phyloP scores from a whole-genome alignment of 2,329 filamentous ascomycete genomes.

The Emydomyces testavorans region DNA sequence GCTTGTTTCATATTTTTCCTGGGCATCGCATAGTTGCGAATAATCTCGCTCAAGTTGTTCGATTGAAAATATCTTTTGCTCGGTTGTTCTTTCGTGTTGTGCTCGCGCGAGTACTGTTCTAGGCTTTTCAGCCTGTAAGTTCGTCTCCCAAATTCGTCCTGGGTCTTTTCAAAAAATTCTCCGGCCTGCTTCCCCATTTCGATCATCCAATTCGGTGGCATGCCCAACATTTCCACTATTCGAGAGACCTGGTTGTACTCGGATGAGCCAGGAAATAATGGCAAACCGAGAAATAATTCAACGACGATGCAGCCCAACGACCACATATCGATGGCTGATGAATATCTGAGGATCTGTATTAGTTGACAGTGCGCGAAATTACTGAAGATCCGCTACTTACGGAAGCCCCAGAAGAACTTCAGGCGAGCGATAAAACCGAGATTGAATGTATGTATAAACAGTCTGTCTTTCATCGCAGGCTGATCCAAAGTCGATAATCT shows the following conservation, averaged over 20 bases:
- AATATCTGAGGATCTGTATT: slow-evolving; percentile 49
- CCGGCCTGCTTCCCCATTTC: slow-evolving; percentile 97
- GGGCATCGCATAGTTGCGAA: slow-evolving; percentile 95
- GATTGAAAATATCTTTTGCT: slow-evolving; percentile 99
- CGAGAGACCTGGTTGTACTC: slow-evolving; percentile 97
- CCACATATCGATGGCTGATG: slow-evolving; percentile 99
- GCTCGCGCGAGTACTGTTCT: slow-evolving; percentile 94
- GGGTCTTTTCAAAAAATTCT: slow-evolving; percentile 89
- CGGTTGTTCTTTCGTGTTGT: slow-evolving; percentile 92
- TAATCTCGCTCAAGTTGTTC: slow-evolving; percentile 88
- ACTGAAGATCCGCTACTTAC: slow-evolving; percentile 26
- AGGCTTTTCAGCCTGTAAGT: slow-evolving; percentile 90
- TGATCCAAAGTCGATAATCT: slow-evolving; percentile 98
- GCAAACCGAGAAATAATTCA: slow-evolving; percentile 87
- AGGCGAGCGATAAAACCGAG: slow-evolving; percentile 91
- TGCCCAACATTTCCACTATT: slow-evolving; percentile 95
- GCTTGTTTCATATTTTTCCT: slow-evolving; percentile 98
- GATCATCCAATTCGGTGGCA: slow-evolving; percentile 97
- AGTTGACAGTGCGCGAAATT: neutral
- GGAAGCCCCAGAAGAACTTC: slow-evolving; percentile 91
- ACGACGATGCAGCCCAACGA: slow-evolving; percentile 97
- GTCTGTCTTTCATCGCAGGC: slow-evolving; percentile 97
- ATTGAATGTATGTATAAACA: slow-evolving; percentile 98
- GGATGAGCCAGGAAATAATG: slow-evolving; percentile 89
- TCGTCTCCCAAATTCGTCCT: slow-evolving; percentile 84